Evolutionary conservation across 1,284 basidiomycete species (phyloP), one percentile per base, ranked within the genome.

Genomic region (Ceratobasidium theobromae): DNA sequence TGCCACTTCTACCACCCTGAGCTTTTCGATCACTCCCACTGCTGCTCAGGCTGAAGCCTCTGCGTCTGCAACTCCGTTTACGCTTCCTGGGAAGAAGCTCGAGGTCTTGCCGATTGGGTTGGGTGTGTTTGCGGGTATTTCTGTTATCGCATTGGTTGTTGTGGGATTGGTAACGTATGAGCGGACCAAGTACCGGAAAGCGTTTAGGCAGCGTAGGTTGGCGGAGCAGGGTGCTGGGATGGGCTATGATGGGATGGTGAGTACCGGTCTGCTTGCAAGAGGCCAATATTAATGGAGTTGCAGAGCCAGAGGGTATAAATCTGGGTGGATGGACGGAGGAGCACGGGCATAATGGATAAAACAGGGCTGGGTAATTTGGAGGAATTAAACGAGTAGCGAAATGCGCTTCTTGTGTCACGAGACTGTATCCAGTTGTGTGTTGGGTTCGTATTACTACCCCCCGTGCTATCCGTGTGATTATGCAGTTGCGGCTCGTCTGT

Each of bases 161-260:
- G 87, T 93, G 69, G 86, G 82, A 58, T 77, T 90, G 72, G 89
- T 91, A 67, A 92, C 89, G 23, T 90, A 87, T 73, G 89, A 92
- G 79, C 82, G 90, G 57, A 86, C 88, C 30, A 89, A 87, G 76
- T 88, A 89, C 74, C 86, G 89, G 79, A 89, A 84, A 83, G 88
- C 83, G 67, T 92, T 91, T 83, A 81, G 89, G 71, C 81, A 85
- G 77, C 82, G 85, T 72, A 87, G 85, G 76, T 80, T 89, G 72
- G 86, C 85, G 25, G 89, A 91, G 76, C 77, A 78, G 66, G 86
- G 83, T 53, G 80, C 79, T 28, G 72, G 72, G 40, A 82, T 85
- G 79, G 85, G 84, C 32, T 89, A 88, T 72, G 83, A 84, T 69
- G 84, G 83, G 68, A 81, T 82, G 81, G 79, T 78, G 79, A 35